A percentile compares a stretch with the other conserved stretches of the same genome.
These are phyloP conservation scores for Hypomontagnella submonticulosa DNA, from an alignment of 495 filamentous ascomycete genomes.

Conservation along the genomic window DNA sequence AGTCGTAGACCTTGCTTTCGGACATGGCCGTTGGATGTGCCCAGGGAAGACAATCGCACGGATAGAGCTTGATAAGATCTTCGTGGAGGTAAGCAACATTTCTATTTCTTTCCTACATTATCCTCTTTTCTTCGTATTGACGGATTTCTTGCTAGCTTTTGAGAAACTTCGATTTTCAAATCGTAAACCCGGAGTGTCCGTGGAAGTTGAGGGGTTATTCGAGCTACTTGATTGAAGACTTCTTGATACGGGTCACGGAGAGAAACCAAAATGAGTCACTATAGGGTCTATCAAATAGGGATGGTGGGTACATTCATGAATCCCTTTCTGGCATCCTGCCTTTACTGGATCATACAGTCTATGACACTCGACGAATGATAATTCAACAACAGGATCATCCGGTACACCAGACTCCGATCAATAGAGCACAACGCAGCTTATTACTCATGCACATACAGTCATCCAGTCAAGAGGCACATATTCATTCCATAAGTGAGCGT, in stretches of 20 bases:
- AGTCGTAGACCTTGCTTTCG: slow-evolving; percentile 54
- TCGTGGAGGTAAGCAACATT: slow-evolving; percentile 62
- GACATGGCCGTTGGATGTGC: slow-evolving; percentile 57
- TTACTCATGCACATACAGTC: too few relatives aligned
- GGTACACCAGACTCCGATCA: too few relatives aligned
- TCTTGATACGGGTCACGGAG: slow-evolving; percentile 35
- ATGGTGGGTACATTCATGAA: too few relatives aligned
- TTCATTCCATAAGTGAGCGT: too few relatives aligned
- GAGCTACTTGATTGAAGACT: slow-evolving; percentile 34
- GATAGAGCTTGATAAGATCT: slow-evolving; percentile 66
- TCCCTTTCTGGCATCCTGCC: too few relatives aligned
- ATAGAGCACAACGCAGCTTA: too few relatives aligned
- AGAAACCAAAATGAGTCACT: slow-evolving; percentile 7
- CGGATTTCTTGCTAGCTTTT: slow-evolving; percentile 55
- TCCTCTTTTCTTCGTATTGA: slow-evolving; percentile 4
- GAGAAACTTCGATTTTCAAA: slow-evolving; percentile 64
- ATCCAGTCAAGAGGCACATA: too few relatives aligned
- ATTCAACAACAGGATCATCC: too few relatives aligned
- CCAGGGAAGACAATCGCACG: slow-evolving; percentile 58
- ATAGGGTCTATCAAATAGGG: too few relatives aligned
- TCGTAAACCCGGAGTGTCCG: slow-evolving; percentile 61
- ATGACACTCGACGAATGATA: too few relatives aligned
- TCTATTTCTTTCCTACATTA: neutral
- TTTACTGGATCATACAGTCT: too few relatives aligned
- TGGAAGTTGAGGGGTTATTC: slow-evolving; percentile 43